These are phyloP conservation scores for Metschnikowia drakensbergensis DNA, from an alignment of 805 yeast species.

Conservation along the genomic window DNA sequence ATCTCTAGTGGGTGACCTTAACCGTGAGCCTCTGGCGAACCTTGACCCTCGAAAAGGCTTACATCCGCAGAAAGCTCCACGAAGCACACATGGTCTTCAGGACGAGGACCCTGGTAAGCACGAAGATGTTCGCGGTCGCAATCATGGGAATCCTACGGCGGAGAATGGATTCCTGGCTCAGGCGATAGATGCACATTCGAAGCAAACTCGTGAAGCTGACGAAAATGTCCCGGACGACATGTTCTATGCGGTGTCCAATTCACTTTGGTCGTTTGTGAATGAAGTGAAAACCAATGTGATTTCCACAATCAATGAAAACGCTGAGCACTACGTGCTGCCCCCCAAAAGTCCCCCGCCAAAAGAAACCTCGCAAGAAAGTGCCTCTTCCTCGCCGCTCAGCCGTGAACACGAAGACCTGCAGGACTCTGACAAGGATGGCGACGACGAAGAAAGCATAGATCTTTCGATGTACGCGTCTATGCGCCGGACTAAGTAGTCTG, in stretches of 20 bases:
- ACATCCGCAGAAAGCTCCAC: not conserved
- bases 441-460: constrained; percentile 24
- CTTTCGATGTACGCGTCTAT: constrained; percentile 24
- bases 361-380: not conserved
- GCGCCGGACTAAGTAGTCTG: constrained; percentile 3
- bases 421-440: constrained; percentile 8
- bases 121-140: not conserved
- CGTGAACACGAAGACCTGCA: not conserved
- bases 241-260: constrained; percentile 39
- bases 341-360: not conserved
- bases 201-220: not conserved
- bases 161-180: not conserved
- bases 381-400: not conserved
- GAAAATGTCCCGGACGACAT: constrained; percentile 27
- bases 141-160: not conserved
- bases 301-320: constrained; percentile 8
- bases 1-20: constrained; percentile 8
- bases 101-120: not conserved
- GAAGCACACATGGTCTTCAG: not conserved
- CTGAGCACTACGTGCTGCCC: constrained; percentile 1
- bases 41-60: not conserved
- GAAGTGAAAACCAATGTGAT: constrained; percentile 29
- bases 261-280: constrained; percentile 43
- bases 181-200: not conserved
- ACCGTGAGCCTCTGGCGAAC: not conserved